These are phyloP conservation scores for Peronospora belbahrii DNA, from an alignment of 352 stramenopile genomes.

Conservation along the genomic window DNA sequence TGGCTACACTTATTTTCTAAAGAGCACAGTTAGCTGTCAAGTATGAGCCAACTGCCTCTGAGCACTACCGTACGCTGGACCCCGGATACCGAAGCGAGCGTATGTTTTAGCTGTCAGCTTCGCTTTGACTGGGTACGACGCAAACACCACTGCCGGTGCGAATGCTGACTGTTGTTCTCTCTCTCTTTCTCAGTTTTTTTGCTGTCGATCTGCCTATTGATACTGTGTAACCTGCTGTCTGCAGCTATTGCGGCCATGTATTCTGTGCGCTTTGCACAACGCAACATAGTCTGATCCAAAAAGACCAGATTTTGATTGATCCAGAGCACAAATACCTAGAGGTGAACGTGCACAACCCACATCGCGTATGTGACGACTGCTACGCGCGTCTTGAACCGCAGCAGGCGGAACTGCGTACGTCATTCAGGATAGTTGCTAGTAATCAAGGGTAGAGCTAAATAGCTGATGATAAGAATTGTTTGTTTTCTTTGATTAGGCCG, in stretches of 20 bases:
- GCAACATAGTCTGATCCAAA: slow-evolving; percentile 60
- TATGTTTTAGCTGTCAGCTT: slow-evolving; percentile 71
- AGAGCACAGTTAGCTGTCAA: no score
- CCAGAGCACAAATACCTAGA: slow-evolving; percentile 67
- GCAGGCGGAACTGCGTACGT: slow-evolving; percentile 62
- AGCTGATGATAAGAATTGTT: background rate
- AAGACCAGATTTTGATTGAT: slow-evolving; percentile 67
- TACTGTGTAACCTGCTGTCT: background rate
- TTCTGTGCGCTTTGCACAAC: slow-evolving; percentile 73
- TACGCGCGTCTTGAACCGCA: slow-evolving; percentile 47
- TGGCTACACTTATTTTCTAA: no score
- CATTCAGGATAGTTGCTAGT: background rate
- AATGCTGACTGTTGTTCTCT: background rate
- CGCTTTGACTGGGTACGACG: slow-evolving; percentile 85
- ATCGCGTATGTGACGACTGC: slow-evolving; percentile 79
- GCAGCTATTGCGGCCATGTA: slow-evolving; percentile 61
- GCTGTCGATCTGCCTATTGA: background rate
- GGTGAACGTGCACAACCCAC: slow-evolving; percentile 74
- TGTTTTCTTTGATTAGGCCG: slow-evolving; percentile 20
- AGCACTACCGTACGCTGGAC: slow-evolving; percentile 79
- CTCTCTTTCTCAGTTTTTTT: background rate
- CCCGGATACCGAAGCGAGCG: slow-evolving; percentile 65
- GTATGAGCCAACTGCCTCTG: slow-evolving; percentile 4
- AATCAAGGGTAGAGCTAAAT: background rate
- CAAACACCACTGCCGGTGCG: slow-evolving; percentile 84